Percentiles rank a stretch among this genome's conserved stretches.
phyloP scores from a whole-genome alignment of 2,329 filamentous ascomycete genomes.

The Cadophora gregata region DNA sequence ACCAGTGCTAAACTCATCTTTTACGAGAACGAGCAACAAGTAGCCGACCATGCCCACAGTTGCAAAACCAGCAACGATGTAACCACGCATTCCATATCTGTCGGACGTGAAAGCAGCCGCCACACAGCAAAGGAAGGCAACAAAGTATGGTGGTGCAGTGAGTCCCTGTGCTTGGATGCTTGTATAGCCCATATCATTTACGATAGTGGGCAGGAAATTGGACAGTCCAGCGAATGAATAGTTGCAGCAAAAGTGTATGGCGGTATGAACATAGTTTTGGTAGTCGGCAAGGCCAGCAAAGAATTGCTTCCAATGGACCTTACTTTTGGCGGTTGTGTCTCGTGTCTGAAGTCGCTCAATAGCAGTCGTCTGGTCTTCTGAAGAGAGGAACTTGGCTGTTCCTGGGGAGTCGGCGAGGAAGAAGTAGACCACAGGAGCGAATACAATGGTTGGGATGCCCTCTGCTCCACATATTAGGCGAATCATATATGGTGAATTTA shows the following conservation, averaged over 20 bases:
- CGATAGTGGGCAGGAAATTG: conserved; percentile 7
- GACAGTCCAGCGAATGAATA: neutral
- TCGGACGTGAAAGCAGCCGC: conserved; percentile 46
- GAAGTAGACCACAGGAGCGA: conserved; percentile 43
- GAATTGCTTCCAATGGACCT: conserved; percentile 46
- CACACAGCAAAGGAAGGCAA: conserved; percentile 47
- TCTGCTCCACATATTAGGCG: conserved; percentile 26
- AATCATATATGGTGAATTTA: neutral
- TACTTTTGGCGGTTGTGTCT: conserved; percentile 7
- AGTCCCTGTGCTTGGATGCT: conserved; percentile 50
- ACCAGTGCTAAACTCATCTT: conserved; percentile 46
- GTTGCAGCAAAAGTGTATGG: conserved; percentile 10
- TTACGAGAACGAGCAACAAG: conserved; percentile 39
- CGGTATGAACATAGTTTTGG: conserved; percentile 17
- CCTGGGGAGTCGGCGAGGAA: conserved; percentile 44
- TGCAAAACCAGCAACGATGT: conserved; percentile 43
- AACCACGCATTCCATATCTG: conserved; percentile 45
- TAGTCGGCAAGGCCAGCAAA: conserved; percentile 41
- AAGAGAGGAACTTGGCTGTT: conserved; percentile 24
- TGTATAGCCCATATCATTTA: neutral
- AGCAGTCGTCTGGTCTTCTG: conserved; percentile 5
- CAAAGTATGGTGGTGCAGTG: conserved; percentile 50
- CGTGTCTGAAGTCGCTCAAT: conserved; percentile 7
- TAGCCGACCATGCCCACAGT: conserved; percentile 45
- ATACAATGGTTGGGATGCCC: conserved; percentile 42